phyloP scores from a whole-genome alignment of 192 early-diverging fungal genomes.

The Rhizophagus prolifer region DNA sequence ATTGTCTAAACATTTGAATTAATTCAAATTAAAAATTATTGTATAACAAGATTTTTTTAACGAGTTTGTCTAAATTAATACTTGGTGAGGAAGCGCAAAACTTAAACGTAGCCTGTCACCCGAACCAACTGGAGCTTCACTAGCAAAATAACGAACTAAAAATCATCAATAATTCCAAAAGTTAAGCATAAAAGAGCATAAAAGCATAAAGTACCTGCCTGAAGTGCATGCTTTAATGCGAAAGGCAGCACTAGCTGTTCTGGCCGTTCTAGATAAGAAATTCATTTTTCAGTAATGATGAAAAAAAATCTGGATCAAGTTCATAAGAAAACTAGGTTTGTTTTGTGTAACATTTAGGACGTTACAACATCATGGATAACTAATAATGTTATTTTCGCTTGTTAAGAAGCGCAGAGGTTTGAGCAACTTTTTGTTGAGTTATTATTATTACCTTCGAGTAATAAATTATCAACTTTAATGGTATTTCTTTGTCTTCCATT shows the following conservation, averaged over 20 bases:
- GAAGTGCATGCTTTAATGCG: not conserved
- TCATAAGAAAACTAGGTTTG: too few relatives aligned
- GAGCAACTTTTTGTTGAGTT: too few relatives aligned
- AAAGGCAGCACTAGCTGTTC: not conserved
- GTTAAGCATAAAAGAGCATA: not conserved
- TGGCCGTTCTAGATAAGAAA: not conserved
- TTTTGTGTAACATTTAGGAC: too few relatives aligned
- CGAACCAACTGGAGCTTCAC: slow-evolving; percentile 66
- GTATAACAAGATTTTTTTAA: not conserved
- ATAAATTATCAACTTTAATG: too few relatives aligned
- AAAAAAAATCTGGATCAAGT: too few relatives aligned
- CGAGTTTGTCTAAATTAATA: slow-evolving; percentile 36
- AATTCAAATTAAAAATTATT: not conserved
- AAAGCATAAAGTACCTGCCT: not conserved
- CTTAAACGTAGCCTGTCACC: slow-evolving; percentile 77
- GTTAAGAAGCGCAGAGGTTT: too few relatives aligned
- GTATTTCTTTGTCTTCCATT: too few relatives aligned
- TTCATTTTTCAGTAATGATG: not conserved
- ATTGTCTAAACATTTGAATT: slow-evolving; percentile 53
- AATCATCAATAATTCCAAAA: not conserved
- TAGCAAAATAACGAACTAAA: slow-evolving; percentile 74
- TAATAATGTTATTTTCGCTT: too few relatives aligned
- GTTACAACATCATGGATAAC: too few relatives aligned
- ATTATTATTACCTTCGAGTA: too few relatives aligned
- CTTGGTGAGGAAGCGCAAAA: slow-evolving; percentile 91